Base-by-base conservation (phyloP, 2,329 filamentous ascomycete species). In the Nothophoma quercina region DNA sequence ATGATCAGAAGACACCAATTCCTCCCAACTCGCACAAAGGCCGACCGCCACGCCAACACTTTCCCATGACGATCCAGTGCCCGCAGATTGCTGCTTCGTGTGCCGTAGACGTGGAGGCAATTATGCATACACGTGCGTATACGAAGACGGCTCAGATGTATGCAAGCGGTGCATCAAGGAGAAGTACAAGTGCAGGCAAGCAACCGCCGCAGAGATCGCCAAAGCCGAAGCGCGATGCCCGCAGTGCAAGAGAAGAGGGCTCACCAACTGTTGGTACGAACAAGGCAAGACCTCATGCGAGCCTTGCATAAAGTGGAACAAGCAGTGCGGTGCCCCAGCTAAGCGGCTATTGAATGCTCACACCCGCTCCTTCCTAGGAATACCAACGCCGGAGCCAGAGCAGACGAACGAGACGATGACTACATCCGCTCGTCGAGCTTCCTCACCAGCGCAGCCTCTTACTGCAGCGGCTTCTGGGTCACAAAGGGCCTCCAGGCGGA, bases 21-120 rank as follows among this genome's bases (percentile, higher is more conserved):
- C 40, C 15, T 33, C 35, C 16, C 30, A 1, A 19, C 18, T 15
- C 7, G 5, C 2, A 10, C 39, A 30, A n/a, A 28, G 8, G 8
- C 28, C 30, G 2, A 26, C 34, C 10, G 15, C 10, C 16, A 16
- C 41, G 4, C 6, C 36, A 6, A 26, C 23, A 5, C 25, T 34
- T 3, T 35, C 49, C 7, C 19, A 52, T 15, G 35, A 46, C 12
- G 49, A 52, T 18, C 42, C 42, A 13, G 35, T 59, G 22, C 44
- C 60, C 3, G 3, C 9, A 28, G 18, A 56, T 16, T 65, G 59
- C 16, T 65, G 60, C 16, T 39, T 38, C 1, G 23, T 42, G 13
- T 65, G 62, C 9, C 55, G 40, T 4, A 57, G 44, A 13, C 59
- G 59, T 4, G 62, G 62, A 25, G 60, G 57, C 8, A 57, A 52